These are phyloP conservation scores for Eutrema yunnanense DNA, from an alignment of 345 rosid genomes.

Conservation along the genomic window DNA sequence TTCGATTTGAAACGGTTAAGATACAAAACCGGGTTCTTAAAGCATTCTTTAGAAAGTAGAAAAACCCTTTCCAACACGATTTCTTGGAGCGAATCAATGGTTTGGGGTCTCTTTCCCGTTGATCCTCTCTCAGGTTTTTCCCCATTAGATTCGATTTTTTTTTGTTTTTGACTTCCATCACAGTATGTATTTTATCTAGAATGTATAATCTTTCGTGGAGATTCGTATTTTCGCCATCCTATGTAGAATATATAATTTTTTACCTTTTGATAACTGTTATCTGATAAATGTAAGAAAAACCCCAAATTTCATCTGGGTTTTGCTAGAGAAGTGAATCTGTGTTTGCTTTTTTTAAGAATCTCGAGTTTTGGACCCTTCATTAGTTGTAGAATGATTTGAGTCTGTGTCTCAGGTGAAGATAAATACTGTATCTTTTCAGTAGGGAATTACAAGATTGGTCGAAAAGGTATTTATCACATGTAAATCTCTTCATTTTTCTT, in stretches of 20 bases:
- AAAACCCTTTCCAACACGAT: background rate
- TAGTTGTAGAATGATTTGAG: background rate
- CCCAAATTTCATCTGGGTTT: background rate
- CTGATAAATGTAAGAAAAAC: background rate
- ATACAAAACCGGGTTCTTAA: background rate
- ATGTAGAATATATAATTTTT: no score
- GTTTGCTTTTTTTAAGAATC: background rate
- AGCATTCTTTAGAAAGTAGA: background rate
- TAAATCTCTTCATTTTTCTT: background rate
- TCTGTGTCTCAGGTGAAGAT: constrained; percentile 47
- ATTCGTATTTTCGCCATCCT: no score
- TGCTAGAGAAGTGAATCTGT: background rate
- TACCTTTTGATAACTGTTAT: background rate
- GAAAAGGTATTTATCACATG: constrained; percentile 47
- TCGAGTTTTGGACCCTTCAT: background rate
- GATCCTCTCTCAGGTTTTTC: constrained; percentile 62
- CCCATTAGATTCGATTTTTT: background rate
- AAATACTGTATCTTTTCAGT: constrained; percentile 56
- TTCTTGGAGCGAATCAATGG: constrained; percentile 42
- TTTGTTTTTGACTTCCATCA: background rate
- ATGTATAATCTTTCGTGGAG: background rate
- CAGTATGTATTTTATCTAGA: background rate
- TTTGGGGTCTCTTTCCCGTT: constrained; percentile 71
- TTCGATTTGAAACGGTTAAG: background rate
- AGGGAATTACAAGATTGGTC: constrained; percentile 69